Conservation (phyloP, 345 rosid species). For the Syzygium aromaticum region DNA sequence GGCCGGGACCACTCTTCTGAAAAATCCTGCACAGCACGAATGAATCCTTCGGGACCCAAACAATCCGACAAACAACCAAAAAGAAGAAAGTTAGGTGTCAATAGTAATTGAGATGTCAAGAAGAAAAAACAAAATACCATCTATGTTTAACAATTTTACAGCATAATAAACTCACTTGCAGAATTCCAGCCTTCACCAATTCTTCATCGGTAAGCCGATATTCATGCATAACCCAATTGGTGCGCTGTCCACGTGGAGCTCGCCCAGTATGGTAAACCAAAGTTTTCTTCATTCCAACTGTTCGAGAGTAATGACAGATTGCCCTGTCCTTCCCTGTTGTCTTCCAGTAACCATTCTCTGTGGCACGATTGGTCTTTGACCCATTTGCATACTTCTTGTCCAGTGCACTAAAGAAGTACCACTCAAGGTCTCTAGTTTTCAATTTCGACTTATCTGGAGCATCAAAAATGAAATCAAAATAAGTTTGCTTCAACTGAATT, state of each 20-base stretch:
- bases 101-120: not conserved
- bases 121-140: not conserved
- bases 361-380: slow-evolving; percentile 84
- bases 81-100: slow-evolving; percentile 1
- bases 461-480: not conserved
- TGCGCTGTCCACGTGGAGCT: slow-evolving; percentile 79
- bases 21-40: slow-evolving; percentile 88
- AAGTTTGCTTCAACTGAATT: not conserved
- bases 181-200: slow-evolving; percentile 41
- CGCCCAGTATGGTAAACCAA: slow-evolving; percentile 85
- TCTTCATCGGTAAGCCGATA: slow-evolving; percentile 64
- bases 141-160: not conserved
- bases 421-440: slow-evolving; percentile 85
- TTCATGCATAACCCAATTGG: slow-evolving; percentile 99
- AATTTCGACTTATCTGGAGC: slow-evolving; percentile 59
- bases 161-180: slow-evolving; percentile 43
- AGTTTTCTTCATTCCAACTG: slow-evolving; percentile 95
- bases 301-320: slow-evolving; percentile 26
- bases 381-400: slow-evolving; percentile 89
- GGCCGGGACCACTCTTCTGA: slow-evolving; percentile 95
- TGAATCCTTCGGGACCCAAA: slow-evolving; percentile 48
- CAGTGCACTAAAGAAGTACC: slow-evolving; percentile 82
- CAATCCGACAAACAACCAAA: not conserved
- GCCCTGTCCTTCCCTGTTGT: slow-evolving; percentile 91
- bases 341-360: slow-evolving; percentile 94